Conservation (phyloP, 306 rosid species). For the Quercus dentata region DNA sequence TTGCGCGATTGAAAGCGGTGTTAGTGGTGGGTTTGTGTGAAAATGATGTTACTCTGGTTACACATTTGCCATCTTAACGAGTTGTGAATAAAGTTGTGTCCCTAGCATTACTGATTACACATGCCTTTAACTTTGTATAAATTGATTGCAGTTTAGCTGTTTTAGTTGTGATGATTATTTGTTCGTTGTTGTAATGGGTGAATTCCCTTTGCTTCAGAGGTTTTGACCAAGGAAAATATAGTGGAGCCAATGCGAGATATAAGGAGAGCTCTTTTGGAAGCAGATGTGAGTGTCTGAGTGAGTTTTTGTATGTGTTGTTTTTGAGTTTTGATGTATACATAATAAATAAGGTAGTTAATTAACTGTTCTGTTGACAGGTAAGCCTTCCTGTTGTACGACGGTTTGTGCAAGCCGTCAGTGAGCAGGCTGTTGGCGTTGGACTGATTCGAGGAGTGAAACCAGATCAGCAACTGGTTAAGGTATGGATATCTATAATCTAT, state of each 20-base stretch:
- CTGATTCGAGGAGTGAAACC: slow-evolving; percentile 85
- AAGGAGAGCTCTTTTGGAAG: slow-evolving; percentile 95
- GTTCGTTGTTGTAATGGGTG: neutral
- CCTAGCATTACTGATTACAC: too few species aligned
- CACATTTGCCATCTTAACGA: too few species aligned
- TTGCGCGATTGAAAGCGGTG: too few species aligned
- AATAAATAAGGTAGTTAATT: neutral
- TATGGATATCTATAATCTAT: neutral
- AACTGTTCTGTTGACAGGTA: slow-evolving; percentile 55
- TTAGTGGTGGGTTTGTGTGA: neutral
- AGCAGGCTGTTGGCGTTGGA: slow-evolving; percentile 93
- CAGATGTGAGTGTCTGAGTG: slow-evolving; percentile 60
- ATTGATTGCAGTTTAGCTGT: neutral
- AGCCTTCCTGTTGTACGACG: slow-evolving; percentile 99
- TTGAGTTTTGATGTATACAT: slow-evolving; percentile 6
- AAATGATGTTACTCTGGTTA: too few species aligned
- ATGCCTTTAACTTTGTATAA: neutral
- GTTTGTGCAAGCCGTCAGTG: slow-evolving; percentile 87
- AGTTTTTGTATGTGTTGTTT: neutral
- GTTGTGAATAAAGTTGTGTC: too few species aligned
- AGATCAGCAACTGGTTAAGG: slow-evolving; percentile 97
- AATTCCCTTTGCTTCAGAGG: slow-evolving; percentile 52
- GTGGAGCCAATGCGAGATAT: slow-evolving; percentile 98
- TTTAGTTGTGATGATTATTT: neutral
- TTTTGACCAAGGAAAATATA: slow-evolving; percentile 89